These are phyloP conservation scores for Oryza punctata DNA, from an alignment of 176 grass and related monocot genomes.

Conservation along the genomic window DNA sequence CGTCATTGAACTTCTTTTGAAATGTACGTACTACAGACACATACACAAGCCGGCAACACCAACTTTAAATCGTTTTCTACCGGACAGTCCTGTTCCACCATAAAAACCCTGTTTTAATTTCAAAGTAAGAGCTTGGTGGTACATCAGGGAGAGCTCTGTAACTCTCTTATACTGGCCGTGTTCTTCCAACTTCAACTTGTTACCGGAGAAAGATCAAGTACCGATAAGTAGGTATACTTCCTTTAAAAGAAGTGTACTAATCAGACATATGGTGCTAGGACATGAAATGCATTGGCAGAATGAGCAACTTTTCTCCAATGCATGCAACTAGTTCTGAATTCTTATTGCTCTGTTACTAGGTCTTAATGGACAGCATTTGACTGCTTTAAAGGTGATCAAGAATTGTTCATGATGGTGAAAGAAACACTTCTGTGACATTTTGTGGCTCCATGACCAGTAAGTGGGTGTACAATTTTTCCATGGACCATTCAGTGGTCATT, in stretches of 20 bases:
- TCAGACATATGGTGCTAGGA: slow-evolving; percentile 2
- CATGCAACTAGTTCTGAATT: neutral
- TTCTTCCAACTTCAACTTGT: slow-evolving; percentile 21
- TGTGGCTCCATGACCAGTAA: neutral
- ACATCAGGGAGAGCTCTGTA: slow-evolving; percentile 12
- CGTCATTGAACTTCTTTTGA: slow-evolving; percentile 38
- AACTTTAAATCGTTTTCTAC: slow-evolving; percentile 31
- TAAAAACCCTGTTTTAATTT: slow-evolving; percentile 30
- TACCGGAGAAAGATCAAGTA: neutral
- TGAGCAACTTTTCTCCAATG: neutral
- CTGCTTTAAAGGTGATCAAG: slow-evolving; percentile 12
- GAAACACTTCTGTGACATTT: slow-evolving; percentile 20
- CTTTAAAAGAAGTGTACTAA: neutral
- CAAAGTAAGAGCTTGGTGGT: slow-evolving; percentile 29
- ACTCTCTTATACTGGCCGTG: neutral
- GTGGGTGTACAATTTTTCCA: neutral
- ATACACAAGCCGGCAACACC: slow-evolving; percentile 21
- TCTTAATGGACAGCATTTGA: slow-evolving; percentile 18
- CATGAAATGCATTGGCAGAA: neutral
- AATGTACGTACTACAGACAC: neutral
- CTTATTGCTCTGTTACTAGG: neutral
- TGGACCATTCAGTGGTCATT: slow-evolving; percentile 31
- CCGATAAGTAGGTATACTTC: neutral
- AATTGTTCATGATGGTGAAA: neutral
- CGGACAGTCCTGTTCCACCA: slow-evolving; percentile 30